These are phyloP conservation scores for Sclerotinia nivalis DNA, from an alignment of 2,329 filamentous ascomycete genomes.

Conservation along the genomic window DNA sequence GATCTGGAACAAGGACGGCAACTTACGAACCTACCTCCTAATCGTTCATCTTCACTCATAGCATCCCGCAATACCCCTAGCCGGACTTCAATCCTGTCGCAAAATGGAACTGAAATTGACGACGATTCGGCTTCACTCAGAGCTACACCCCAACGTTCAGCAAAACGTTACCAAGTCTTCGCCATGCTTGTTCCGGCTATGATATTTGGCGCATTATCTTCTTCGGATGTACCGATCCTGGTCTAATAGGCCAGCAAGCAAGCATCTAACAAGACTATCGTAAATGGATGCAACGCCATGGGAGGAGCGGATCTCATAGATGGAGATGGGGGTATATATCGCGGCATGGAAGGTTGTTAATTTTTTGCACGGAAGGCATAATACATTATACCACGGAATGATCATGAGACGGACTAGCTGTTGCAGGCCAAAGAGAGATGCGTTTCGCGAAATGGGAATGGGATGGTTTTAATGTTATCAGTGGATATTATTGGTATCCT, in stretches of 20 bases:
- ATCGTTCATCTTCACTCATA: not conserved
- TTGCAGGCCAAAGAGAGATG: too few relatives aligned
- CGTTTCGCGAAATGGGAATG: too few relatives aligned
- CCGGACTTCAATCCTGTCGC: not conserved
- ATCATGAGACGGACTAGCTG: too few relatives aligned
- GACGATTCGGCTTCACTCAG: not conserved
- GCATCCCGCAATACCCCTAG: not conserved
- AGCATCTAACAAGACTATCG: not conserved
- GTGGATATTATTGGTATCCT: too few relatives aligned
- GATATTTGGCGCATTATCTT: not conserved
- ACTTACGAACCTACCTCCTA: not conserved
- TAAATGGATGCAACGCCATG: not conserved
- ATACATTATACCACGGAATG: too few relatives aligned
- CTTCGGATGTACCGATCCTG: not conserved
- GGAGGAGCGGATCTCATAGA: too few relatives aligned
- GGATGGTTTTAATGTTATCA: too few relatives aligned
- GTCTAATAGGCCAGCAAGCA: not conserved
- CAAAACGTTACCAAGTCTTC: not conserved
- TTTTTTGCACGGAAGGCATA: too few relatives aligned
- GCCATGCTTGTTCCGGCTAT: not conserved
- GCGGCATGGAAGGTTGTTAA: too few relatives aligned
- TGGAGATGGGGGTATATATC: too few relatives aligned
- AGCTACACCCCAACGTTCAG: not conserved
- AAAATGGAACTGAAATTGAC: too few relatives aligned
- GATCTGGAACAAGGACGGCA: not conserved